Evolutionary conservation across 1,284 basidiomycete species (phyloP).

Genomic region (Ustilago sp.): DNA sequence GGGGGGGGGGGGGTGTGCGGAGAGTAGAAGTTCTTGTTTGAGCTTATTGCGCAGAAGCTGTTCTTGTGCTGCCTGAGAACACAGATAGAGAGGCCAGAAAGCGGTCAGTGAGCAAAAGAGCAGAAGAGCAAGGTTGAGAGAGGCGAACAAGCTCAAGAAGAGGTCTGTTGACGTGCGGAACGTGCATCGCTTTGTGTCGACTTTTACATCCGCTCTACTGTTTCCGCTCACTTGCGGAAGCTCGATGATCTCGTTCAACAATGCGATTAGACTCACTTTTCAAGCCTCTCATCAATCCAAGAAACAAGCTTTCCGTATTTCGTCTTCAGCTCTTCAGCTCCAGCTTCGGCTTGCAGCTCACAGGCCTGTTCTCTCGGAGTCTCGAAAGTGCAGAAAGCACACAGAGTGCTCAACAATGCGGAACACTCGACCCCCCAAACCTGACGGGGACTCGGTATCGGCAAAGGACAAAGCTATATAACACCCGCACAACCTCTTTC

Average conservation of each 20-base stretch:
- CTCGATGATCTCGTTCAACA: background rate
- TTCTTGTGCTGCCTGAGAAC: background rate
- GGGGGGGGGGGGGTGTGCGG: background rate
- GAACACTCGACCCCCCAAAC: background rate
- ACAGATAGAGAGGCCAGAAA: background rate
- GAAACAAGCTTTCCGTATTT: background rate
- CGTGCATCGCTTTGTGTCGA: background rate
- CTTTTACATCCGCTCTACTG: background rate
- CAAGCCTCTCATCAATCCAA: background rate
- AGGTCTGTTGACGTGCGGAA: background rate
- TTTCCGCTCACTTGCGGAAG: background rate
- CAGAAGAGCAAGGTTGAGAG: background rate
- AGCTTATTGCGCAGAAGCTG: background rate
- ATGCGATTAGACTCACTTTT: background rate
- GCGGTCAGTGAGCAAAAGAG: background rate
- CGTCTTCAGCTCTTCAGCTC: background rate
- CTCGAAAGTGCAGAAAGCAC: background rate
- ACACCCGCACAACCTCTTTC: conserved; percentile 1
- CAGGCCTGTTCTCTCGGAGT: background rate
- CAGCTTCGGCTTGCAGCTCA: background rate
- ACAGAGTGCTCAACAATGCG: background rate
- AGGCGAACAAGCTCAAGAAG: background rate
- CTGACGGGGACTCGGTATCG: background rate
- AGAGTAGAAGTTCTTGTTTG: background rate
- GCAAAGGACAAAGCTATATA: conserved; percentile 12